Conservation (phyloP, 257 asterid species). For the Apocynum venetum region DNA sequence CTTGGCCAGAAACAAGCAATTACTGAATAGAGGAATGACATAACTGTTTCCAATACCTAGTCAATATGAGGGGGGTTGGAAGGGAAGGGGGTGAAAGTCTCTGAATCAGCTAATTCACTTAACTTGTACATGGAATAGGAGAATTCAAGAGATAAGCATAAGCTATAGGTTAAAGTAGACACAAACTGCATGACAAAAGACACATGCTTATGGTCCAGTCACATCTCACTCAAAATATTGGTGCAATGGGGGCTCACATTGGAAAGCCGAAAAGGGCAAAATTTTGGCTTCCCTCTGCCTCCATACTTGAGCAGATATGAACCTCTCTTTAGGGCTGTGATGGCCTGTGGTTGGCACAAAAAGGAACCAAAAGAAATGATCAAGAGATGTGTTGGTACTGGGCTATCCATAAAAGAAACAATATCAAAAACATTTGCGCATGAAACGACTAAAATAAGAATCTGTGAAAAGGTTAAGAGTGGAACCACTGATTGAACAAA, state of each 20-base stretch:
- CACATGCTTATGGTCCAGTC: not conserved
- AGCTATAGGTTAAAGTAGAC: not conserved
- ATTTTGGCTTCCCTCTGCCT: slow-evolving; percentile 72
- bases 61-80: too few relatives aligned
- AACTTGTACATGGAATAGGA: not conserved
- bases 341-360: slow-evolving; percentile 44
- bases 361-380: not conserved
- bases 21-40: too few relatives aligned
- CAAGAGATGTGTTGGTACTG: not conserved
- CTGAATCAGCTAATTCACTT: not conserved
- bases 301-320: slow-evolving; percentile 69
- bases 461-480: not conserved
- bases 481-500: not conserved
- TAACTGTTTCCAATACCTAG: too few relatives aligned
- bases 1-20: too few relatives aligned
- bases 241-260: slow-evolving; percentile 33
- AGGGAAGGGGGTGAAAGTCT: too few relatives aligned
- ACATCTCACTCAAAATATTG: not conserved
- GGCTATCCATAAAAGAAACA: not conserved
- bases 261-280: slow-evolving; percentile 68
- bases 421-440: not conserved
- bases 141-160: not conserved
- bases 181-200: not conserved
- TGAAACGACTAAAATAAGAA: not conserved
- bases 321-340: slow-evolving; percentile 57